Conservation (phyloP, 192 early-diverging fungal species). For the Gamsiella multidivaricata region DNA sequence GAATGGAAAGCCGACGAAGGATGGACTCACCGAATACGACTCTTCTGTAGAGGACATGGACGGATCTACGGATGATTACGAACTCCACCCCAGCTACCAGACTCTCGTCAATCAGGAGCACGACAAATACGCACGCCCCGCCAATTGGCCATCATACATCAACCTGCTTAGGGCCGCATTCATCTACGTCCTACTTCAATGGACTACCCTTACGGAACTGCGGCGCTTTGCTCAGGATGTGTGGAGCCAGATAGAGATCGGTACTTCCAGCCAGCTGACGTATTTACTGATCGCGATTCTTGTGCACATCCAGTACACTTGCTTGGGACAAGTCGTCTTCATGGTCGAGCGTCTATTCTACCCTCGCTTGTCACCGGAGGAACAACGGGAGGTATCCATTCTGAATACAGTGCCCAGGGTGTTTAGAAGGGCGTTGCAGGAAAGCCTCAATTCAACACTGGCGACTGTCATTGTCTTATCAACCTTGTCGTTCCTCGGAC, state of each 20-base stretch:
- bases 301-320: conserved; percentile 34
- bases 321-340: conserved; percentile 22
- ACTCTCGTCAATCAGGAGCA: conserved; percentile 34
- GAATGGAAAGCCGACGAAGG: not conserved
- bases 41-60: not conserved
- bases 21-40: not conserved
- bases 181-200: conserved; percentile 21
- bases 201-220: conserved; percentile 16
- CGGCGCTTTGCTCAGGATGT: conserved; percentile 8
- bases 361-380: conserved; percentile 9
- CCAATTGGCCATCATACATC: conserved; percentile 35
- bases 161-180: conserved; percentile 27
- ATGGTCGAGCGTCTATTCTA: conserved; percentile 25
- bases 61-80: conserved; percentile 26
- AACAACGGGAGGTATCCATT: conserved; percentile 22
- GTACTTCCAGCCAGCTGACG: conserved; percentile 19
- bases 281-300: conserved; percentile 12
- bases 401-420: conserved; percentile 11
- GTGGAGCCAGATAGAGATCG: conserved; percentile 19
- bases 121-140: conserved; percentile 25
- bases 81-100: conserved; percentile 44
- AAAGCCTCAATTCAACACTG: conserved; percentile 42
- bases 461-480: conserved; percentile 34
- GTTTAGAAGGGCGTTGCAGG: conserved; percentile 20
- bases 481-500: conserved; percentile 14